phyloP scores from a whole-genome alignment of 371 early-diverging fungal genomes.

The Dinochytrium kinnereticum region DNA sequence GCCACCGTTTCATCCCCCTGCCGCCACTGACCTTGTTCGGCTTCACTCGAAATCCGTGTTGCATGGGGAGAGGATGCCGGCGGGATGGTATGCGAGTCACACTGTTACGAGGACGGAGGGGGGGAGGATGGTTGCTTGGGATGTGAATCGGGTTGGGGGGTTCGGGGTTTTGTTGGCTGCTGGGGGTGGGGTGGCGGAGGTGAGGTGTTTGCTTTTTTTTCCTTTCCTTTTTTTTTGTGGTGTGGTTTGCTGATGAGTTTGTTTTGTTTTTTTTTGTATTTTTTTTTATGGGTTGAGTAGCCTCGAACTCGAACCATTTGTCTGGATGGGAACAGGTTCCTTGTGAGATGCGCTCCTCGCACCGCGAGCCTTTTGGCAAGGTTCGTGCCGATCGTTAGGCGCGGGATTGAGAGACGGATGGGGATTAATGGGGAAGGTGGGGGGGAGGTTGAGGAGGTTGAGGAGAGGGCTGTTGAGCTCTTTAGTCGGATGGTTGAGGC shows the following conservation, averaged over 20 bases:
- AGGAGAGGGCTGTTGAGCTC: neutral
- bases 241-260: too few relatives aligned
- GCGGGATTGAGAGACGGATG: neutral
- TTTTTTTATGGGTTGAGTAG: too few relatives aligned
- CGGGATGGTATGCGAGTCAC: slow-evolving; percentile 24
- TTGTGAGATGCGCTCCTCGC: neutral
- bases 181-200: slow-evolving; percentile 13
- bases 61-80: neutral
- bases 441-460: neutral
- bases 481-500: neutral
- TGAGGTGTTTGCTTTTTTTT: too few relatives aligned
- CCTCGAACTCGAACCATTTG: too few relatives aligned
- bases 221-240: too few relatives aligned
- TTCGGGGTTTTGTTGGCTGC: neutral
- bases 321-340: neutral
- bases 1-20: neutral
- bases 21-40: slow-evolving; percentile 7
- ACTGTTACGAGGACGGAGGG: slow-evolving; percentile 7
- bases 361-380: neutral
- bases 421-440: too few relatives aligned
- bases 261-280: too few relatives aligned
- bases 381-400: neutral
- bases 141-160: slow-evolving; percentile 24
- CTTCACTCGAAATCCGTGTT: slow-evolving; percentile 13
- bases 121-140: slow-evolving; percentile 25